Base-by-base conservation (phyloP, 2,329 filamentous ascomycete genomes). In the Sarocladiaceae sp. region DNA sequence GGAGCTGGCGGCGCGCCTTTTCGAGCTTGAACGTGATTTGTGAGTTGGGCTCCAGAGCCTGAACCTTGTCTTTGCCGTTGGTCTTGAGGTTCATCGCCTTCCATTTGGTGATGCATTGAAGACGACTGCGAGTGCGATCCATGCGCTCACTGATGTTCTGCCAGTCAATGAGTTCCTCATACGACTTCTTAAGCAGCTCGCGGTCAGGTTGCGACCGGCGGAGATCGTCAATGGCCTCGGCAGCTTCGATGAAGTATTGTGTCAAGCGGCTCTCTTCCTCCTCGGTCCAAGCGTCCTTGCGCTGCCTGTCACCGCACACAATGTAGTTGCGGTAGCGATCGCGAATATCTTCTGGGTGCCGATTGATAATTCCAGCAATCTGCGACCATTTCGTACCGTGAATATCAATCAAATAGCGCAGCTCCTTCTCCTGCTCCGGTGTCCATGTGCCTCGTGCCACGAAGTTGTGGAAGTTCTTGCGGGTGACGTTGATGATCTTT, bases 71-170 rank as follows among this genome's bases (percentile, higher is more conserved):
- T 20, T 55, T 58, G 15, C 58, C 57, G 6, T 57, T 47, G 2
- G 57, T 56, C 35, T 64, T 62, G 40, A 65, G 51, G 43, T 67
- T 62, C 56, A 68, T 58, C 6, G 62, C 51, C 47, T 74, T 76
- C 80, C 82, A 88, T 56, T 89, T 88, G 20, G 70, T 70, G 20
- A 73, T 69, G 56, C 83, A 88, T 57, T 87, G 83, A 19, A 85
- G 70, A 3, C 80, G 74, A 48, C 75, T 84, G 34, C 85, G 72
- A 7, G 69, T 78, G 39, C 70, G 67, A 12, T 65, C 70, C 76
- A 89, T 81, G 44, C 70, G 70, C 47, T 76, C 65, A 51, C 80
- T 82, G 19, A 89, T 76, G 7, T 68, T 59, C 41, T 74, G 67
- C 83, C 84, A 89, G 53, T 83, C 77, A 48, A 88, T 70, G 24